These are phyloP conservation scores for Tephrocybe sp. DNA, from an alignment of 768 basidiomycete species.

Conservation along the genomic window DNA sequence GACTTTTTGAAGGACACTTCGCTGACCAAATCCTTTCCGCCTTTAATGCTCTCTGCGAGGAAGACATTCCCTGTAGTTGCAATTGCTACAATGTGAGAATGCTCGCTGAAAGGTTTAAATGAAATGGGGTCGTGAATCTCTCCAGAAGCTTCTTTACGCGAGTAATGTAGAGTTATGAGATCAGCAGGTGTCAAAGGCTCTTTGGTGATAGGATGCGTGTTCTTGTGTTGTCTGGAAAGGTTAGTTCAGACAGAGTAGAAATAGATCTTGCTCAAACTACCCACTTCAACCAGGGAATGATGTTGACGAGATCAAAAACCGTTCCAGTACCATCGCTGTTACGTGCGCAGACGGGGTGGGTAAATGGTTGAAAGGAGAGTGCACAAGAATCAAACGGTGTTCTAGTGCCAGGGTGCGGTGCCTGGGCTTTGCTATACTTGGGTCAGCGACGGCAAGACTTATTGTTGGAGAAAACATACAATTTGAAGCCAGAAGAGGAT, in stretches of 20 bases:
- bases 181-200: constrained; percentile 69
- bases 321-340: constrained; percentile 77
- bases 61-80: constrained; percentile 92
- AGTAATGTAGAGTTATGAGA: constrained; percentile 79
- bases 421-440: constrained; percentile 60
- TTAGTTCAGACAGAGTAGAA: constrained; percentile 1
- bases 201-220: constrained; percentile 77
- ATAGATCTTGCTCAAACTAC: constrained; percentile 22
- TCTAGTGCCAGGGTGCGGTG: constrained; percentile 58
- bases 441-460: constrained; percentile 13
- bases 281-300: constrained; percentile 93
- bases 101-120: constrained; percentile 96
- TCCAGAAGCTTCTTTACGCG: constrained; percentile 77
- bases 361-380: constrained; percentile 87
- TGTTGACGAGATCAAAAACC: constrained; percentile 90
- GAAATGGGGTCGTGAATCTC: constrained; percentile 96
- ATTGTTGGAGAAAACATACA: constrained; percentile 35
- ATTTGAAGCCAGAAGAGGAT: constrained; percentile 70
- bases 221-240: constrained; percentile 69
- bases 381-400: constrained; percentile 93
- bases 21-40: constrained; percentile 80
- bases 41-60: constrained; percentile 86
- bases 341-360: constrained; percentile 84
- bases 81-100: constrained; percentile 92
- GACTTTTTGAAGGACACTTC: constrained; percentile 88